Conservation (phyloP, 2,329 filamentous ascomycete species). For the Diaporthe amygdali region DNA sequence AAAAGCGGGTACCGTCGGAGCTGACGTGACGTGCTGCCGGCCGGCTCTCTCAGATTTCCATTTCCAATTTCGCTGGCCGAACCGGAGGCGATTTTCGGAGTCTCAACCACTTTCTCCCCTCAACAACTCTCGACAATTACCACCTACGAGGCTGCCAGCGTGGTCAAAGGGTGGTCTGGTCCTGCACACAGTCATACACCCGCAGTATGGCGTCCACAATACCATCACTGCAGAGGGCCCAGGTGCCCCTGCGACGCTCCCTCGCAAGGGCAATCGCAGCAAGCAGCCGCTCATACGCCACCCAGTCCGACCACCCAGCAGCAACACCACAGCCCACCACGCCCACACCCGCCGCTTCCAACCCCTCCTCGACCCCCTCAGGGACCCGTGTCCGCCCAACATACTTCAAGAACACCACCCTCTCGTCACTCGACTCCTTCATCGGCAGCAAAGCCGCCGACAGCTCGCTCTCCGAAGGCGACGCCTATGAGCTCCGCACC, state of each 20-base stretch:
- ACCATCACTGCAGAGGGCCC: constrained; percentile 47
- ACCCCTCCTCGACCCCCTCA: constrained; percentile 11
- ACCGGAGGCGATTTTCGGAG: constrained; percentile 16
- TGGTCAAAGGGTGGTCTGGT: neutral
- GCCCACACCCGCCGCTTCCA: constrained; percentile 24
- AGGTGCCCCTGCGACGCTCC: constrained; percentile 47
- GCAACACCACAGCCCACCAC: constrained; percentile 28
- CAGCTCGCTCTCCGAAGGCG: constrained; percentile 51
- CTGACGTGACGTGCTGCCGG: constrained; percentile 17
- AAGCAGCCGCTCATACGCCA: constrained; percentile 50
- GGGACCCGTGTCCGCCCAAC: constrained; percentile 44
- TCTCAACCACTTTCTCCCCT: neutral
- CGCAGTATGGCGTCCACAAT: constrained; percentile 46
- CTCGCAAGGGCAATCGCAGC: constrained; percentile 38
- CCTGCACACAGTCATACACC: neutral
- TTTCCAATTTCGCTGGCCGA: constrained; percentile 21
- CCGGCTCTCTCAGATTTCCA: neutral
- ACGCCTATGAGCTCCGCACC: constrained; percentile 66
- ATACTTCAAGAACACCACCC: constrained; percentile 64
- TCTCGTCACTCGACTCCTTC: constrained; percentile 66
- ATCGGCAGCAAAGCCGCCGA: constrained; percentile 47
- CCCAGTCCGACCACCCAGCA: constrained; percentile 35
- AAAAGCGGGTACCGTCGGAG: constrained; percentile 22
- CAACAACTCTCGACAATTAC: neutral
- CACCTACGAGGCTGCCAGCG: neutral